Evolutionary conservation across 768 basidiomycete species (phyloP), one percentile per base, ranked within the genome.

Genomic region (Pisolithus microcarpus): DNA sequence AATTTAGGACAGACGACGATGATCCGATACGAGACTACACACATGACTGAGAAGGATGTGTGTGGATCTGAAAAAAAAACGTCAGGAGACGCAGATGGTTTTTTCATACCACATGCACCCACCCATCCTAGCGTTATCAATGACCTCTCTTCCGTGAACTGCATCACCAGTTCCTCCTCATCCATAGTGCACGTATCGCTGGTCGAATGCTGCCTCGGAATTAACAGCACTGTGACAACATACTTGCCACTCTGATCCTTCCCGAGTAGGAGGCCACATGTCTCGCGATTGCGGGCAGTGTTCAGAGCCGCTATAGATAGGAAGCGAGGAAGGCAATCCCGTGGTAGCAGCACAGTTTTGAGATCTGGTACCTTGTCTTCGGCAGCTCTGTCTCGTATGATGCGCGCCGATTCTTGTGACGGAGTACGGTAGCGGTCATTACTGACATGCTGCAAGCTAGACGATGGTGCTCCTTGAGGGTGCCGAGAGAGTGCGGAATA

Each of bases 181-280:
- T 90, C 84, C 86, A 92, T 94, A 30, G 84, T 82, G 65, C 92
- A 95, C n/a, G 90, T 91, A 70, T 95, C 90, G 52, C 84, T 82
- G 55, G 90, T 91, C 52, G 87, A 84, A 52, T 82, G 84, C 61
- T 95, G 92, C 65, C 80, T 87, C n/a, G 92, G 92, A 16, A 95
- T 84, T 61, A 95, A 68, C 61, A 95, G 65, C 44, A 85, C 87
- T 50, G 88, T 84, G n/a, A 93, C 87, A 3, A 79, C 66, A 58
- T 70, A 91, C 64, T 78, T 81, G 60, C 73, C 73, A 26, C 79
- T 80, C 50, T 70, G 65, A 52, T 73, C 72, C 64, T 75, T 82
- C n/a, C 91, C 92, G 7, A 94, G 68, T 39, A 96, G 65, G 48
- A 95, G 59, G 34, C 90, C 92, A 64, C 91, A 93, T 1, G 92